Base-by-base conservation (phyloP, 2,329 filamentous ascomycete genomes). In the Aspergillus fijiensis region DNA sequence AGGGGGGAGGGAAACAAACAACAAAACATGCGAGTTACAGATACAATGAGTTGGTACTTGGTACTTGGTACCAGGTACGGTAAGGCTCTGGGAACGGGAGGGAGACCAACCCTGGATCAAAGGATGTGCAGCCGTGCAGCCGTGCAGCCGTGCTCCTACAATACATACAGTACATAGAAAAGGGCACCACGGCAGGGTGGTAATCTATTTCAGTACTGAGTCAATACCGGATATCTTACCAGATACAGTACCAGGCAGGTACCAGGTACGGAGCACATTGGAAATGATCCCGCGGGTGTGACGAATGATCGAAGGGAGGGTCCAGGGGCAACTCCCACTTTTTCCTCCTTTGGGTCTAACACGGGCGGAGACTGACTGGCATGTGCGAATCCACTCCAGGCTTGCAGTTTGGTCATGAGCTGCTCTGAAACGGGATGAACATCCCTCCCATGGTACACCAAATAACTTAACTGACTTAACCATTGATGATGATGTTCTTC, bases 161-260 rank as follows among this genome's bases (percentile, higher is more conserved):
- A 2, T 23, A 23, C 23, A 23, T 23, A 23, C 25, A 1, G 25
- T 7, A 27, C 27, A 6, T 7, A 27, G 27, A 1, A 27, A 27
- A 27, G 27, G 7, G 27, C 7, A 9, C 27, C 27, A 27, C 27
- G 2, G 7, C 27, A 27, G 6, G 27, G 27, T 27, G 59, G 61
- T 65, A 63, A 62, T 62, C 63, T 65, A 56, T 54, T 58, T 9
- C 45, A 9, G 25, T 65, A 59, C 63, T 60, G 63, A 35, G 33
- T 12, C 12, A 27, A 27, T 27, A 27, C 27, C 7, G 27, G 25
- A 27, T 27, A 27, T 5, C 6, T 27, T 5, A 7, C 25, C 6
- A 27, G 25, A 7, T 27, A 27, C 25, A 6, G 27, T 27, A 27
- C 27, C 27, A 27, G 27, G 27, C 27, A 27, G 33, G 33, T 35